Evolutionary conservation across 2,329 filamentous ascomycete species (phyloP).

Genomic region (Xylogone sp.): DNA sequence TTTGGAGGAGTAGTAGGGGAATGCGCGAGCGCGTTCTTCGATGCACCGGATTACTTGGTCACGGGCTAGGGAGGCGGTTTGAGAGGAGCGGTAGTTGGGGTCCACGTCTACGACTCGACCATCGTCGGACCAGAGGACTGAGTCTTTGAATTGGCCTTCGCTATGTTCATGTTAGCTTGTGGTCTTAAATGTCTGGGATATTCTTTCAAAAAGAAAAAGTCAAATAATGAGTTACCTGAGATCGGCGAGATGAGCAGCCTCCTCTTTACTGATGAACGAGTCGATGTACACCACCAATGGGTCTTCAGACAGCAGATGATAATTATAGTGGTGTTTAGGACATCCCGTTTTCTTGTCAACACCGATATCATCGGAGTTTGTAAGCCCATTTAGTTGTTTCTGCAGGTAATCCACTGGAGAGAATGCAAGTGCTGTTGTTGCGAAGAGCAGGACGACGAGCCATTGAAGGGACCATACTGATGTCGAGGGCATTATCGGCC

Average conservation of each 20-base stretch:
- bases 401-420: neutral
- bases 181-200: no score
- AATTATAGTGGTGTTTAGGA: constrained; percentile 7
- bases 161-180: no score
- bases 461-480: neutral
- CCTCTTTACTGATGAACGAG: constrained; percentile 42
- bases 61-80: constrained; percentile 38
- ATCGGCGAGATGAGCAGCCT: constrained; percentile 28
- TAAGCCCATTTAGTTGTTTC: neutral
- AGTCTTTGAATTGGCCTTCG: constrained; percentile 5
- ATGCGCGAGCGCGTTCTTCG: constrained; percentile 47
- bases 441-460: neutral
- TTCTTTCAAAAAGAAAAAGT: no score
- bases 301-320: constrained; percentile 43
- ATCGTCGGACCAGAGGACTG: constrained; percentile 5
- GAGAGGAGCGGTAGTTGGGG: constrained; percentile 38
- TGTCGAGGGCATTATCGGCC: no score
- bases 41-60: constrained; percentile 47
- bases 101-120: neutral
- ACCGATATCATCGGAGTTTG: neutral
- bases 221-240: no score
- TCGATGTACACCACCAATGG: constrained; percentile 3
- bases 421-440: neutral
- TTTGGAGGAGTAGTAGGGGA: constrained; percentile 52
- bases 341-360: neutral